phyloP scores from a whole-genome alignment of 768 basidiomycete genomes.

The Tricholoma bakamatsutake region DNA sequence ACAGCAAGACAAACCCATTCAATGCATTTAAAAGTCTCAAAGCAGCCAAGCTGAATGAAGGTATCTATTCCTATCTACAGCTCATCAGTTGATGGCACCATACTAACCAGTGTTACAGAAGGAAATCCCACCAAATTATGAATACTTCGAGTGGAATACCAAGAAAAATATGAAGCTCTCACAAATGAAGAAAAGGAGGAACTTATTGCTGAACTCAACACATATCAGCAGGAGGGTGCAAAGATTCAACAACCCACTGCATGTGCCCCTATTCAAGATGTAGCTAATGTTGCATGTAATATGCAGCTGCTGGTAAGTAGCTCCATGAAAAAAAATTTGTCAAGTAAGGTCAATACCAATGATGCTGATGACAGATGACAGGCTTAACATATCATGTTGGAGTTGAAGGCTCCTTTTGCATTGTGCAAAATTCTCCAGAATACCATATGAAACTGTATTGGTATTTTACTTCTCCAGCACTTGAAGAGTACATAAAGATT shows the following conservation, averaged over 20 bases:
- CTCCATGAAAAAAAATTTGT: not conserved
- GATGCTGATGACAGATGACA: not conserved
- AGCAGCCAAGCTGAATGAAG: not conserved
- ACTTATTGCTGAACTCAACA: not conserved
- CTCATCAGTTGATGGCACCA: not conserved
- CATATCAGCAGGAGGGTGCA: not conserved
- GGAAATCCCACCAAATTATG: not conserved
- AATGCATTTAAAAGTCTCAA: not conserved
- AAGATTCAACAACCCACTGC: not conserved
- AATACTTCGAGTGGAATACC: not conserved
- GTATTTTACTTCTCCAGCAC: not conserved
- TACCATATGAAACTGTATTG: not conserved
- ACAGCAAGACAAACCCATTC: not conserved
- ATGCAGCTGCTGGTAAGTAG: not conserved
- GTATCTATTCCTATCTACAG: not conserved
- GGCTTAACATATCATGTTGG: not conserved
- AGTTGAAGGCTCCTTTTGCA: too few relatives aligned
- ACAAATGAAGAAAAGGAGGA: not conserved
- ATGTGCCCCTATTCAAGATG: not conserved
- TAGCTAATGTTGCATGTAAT: not conserved
- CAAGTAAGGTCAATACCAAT: not conserved
- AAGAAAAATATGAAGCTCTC: not conserved
- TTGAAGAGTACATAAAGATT: not conserved
- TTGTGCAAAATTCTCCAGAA: not conserved
- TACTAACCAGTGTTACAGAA: not conserved